These are phyloP conservation scores for Epicoccum sorghinum DNA, from an alignment of 2,329 filamentous ascomycete species.

Conservation along the genomic window DNA sequence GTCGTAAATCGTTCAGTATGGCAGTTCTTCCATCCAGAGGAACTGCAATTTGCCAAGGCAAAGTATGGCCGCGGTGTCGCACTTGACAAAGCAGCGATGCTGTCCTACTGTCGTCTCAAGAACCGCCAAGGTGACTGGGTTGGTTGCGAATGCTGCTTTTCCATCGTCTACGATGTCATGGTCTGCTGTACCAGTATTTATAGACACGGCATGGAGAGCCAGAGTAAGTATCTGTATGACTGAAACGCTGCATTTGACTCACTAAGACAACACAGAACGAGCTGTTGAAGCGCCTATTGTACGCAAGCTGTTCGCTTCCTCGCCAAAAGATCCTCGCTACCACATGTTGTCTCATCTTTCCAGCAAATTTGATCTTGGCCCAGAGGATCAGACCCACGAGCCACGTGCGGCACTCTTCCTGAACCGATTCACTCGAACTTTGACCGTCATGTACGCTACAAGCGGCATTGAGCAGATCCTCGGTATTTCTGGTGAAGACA, in stretches of 20 bases:
- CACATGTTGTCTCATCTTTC: slow-evolving; percentile 89
- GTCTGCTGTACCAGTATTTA: slow-evolving; percentile 86
- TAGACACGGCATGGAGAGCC: slow-evolving; percentile 68
- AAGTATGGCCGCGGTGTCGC: slow-evolving; percentile 75
- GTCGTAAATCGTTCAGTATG: slow-evolving; percentile 79
- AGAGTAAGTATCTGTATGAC: slow-evolving; percentile 65
- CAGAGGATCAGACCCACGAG: slow-evolving; percentile 67
- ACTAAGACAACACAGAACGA: slow-evolving; percentile 62
- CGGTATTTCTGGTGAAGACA: slow-evolving; percentile 70
- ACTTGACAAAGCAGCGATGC: slow-evolving; percentile 82
- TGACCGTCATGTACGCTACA: slow-evolving; percentile 87
- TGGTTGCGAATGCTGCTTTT: slow-evolving; percentile 87
- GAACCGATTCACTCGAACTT: slow-evolving; percentile 81
- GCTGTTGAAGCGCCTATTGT: slow-evolving; percentile 79
- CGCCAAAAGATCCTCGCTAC: slow-evolving; percentile 81
- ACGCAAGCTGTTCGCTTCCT: slow-evolving; percentile 79
- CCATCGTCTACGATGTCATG: slow-evolving; percentile 84
- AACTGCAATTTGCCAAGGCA: slow-evolving; percentile 74
- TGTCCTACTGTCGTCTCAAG: slow-evolving; percentile 77
- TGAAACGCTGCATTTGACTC: neutral
- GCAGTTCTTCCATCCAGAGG: slow-evolving; percentile 84
- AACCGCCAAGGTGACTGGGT: slow-evolving; percentile 74
- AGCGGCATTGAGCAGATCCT: slow-evolving; percentile 77
- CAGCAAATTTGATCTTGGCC: slow-evolving; percentile 71
- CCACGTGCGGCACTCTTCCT: slow-evolving; percentile 83